Evolutionary conservation across 2,329 filamentous ascomycete genomes (phyloP).

Genomic region (Lecanosticta acicola): DNA sequence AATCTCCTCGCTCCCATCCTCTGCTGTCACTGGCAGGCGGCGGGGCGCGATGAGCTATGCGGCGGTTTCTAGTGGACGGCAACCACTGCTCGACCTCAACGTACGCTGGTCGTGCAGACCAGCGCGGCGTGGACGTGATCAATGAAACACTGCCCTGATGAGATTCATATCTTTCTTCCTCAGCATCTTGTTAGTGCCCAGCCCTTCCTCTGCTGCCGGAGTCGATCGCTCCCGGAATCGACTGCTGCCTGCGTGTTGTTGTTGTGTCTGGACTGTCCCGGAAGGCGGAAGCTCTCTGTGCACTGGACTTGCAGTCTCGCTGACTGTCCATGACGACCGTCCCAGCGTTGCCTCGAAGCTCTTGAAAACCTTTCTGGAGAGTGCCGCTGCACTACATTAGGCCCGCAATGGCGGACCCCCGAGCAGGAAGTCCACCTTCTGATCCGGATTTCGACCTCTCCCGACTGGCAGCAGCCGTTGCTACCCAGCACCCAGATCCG

Average conservation of each 20-base stretch:
- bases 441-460: conserved; percentile 15
- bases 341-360: background rate
- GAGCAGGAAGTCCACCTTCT: conserved; percentile 1
- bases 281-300: background rate
- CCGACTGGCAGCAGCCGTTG: conserved; percentile 9
- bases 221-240: too few relatives aligned
- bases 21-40: background rate
- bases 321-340: background rate
- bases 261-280: background rate
- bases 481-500: conserved; percentile 11
- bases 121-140: too few relatives aligned
- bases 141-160: too few relatives aligned
- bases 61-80: background rate
- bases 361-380: background rate
- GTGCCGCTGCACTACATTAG: background rate
- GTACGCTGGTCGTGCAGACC: too few relatives aligned
- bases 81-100: background rate
- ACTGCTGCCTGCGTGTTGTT: background rate
- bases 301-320: background rate
- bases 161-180: too few relatives aligned
- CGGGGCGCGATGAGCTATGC: background rate
- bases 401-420: conserved; percentile 5
- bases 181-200: too few relatives aligned
- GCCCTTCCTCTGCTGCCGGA: background rate
- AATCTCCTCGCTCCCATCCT: too few relatives aligned